Evolutionary conservation across 2,329 filamentous ascomycete genomes (phyloP).

Genomic region (Capronia epimyces): DNA sequence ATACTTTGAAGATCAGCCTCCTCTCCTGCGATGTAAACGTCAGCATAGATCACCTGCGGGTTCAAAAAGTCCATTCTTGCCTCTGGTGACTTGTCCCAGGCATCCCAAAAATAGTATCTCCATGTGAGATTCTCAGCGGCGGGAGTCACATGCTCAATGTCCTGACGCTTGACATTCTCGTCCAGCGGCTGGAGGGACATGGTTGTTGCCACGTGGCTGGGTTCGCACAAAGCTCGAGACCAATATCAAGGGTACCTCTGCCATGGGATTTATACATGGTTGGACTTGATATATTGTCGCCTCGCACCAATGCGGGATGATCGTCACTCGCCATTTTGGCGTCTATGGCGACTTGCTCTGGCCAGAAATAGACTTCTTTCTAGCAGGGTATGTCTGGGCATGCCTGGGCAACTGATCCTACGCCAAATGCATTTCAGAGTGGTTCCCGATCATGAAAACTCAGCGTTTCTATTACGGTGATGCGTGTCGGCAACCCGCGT

Average conservation of each 20-base stretch:
- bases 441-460: too few relatives aligned
- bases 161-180: background rate
- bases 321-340: background rate
- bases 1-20: background rate
- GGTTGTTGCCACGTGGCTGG: background rate
- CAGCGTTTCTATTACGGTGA: too few relatives aligned
- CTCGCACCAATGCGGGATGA: background rate
- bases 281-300: background rate
- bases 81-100: slow-evolving; percentile 5
- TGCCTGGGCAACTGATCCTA: background rate
- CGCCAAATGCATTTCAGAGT: background rate
- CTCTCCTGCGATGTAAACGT: background rate
- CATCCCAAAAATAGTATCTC: slow-evolving; percentile 2
- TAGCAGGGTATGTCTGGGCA: background rate
- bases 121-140: background rate
- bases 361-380: background rate
- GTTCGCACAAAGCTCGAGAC: background rate
- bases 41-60: background rate
- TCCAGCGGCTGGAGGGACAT: background rate
- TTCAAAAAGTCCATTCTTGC: background rate
- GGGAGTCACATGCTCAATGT: background rate
- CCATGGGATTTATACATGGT: background rate
- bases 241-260: background rate
- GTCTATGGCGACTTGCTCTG: background rate
- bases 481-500: too few relatives aligned